Percentiles rank a stretch among this genome's conserved stretches.
Conservation (phyloP, 1,139 yeast genomes). For the Groenewaldozyma sp. region DNA sequence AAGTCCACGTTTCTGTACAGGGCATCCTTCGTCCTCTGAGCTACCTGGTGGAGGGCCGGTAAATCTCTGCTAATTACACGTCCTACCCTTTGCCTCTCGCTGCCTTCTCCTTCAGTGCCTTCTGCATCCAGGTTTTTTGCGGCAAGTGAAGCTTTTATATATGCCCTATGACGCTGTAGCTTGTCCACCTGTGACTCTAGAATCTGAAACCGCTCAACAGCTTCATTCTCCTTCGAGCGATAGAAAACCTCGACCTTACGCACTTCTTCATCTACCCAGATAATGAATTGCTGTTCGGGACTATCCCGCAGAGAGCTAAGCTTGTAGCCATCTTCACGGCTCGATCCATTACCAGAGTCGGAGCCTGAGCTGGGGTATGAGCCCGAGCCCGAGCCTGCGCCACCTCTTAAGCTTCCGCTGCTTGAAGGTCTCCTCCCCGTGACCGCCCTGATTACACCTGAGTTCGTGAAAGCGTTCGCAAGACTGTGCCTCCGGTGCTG, state of each 20-base stretch:
- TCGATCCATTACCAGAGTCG: too few relatives aligned
- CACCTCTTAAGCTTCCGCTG: not conserved
- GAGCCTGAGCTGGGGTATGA: too few relatives aligned
- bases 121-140: not conserved
- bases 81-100: not conserved
- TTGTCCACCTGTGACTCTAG: conserved; percentile 62
- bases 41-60: conserved; percentile 15
- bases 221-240: conserved; percentile 50
- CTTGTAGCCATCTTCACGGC: conserved; percentile 1
- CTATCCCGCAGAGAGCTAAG: conserved; percentile 13
- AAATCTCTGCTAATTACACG: conserved; percentile 10
- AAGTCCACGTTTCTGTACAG: conserved; percentile 22
- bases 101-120: not conserved
- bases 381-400: too few relatives aligned
- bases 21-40: conserved; percentile 15
- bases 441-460: conserved; percentile 1
- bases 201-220: conserved; percentile 48
- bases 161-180: conserved; percentile 44
- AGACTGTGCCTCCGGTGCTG: not conserved
- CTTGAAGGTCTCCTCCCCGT: not conserved
- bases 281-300: conserved; percentile 39
- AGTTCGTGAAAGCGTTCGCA: not conserved
- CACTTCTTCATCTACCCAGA: conserved; percentile 56
- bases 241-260: conserved; percentile 54
- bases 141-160: conserved; percentile 10